Base-by-base conservation (phyloP, 306 rosid genomes). In the Lablab purpureus region DNA sequence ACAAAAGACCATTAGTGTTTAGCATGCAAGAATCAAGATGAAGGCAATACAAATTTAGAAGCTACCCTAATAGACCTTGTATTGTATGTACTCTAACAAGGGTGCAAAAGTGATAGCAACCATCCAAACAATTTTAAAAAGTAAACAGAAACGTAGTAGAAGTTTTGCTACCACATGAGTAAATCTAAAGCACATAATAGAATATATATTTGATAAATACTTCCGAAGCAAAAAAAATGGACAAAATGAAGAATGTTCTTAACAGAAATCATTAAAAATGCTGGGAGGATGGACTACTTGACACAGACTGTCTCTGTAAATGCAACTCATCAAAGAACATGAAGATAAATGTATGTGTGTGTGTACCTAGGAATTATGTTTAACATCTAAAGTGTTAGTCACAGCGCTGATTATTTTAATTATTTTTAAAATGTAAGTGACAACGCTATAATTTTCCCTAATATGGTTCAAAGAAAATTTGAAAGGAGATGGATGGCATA, bases 401-500 rank as follows among this genome's bases (percentile, higher is more conserved):
- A 75, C 28, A 56, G 8, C 36, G n/a, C n/a, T n/a, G n/a, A n/a
- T n/a, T n/a, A n/a, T n/a, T 77, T 36, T 65, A 8, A 6, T 27
- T 4, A 45, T 5, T 51, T 11, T 2, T 49, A 34, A 18, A 40
- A 73, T 65, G 36, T 64, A 66, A 62, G 82, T 77, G 80, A 77
- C 45, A 25, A 17, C 64, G 50, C 37, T 59, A 84, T 64, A 78
- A 79, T 27, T 67, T 77, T 79, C 23, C 67, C 74, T 56, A 3
- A 2, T 25, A 82, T 21, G 25, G 4, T 23, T 9, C 18, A 19
- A 45, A 80, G 52, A 84, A 67, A 84, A 47, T 56, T 58, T 76
- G 75, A 82, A 85, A 75, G 79, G 73, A 82, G 77, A 62, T 30
- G 59, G 86, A 86, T 76, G 54, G 59, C 11, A 62, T 41, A 13